Base-by-base conservation (phyloP, 345 rosid genomes). In the Rhizophora apiculata region DNA sequence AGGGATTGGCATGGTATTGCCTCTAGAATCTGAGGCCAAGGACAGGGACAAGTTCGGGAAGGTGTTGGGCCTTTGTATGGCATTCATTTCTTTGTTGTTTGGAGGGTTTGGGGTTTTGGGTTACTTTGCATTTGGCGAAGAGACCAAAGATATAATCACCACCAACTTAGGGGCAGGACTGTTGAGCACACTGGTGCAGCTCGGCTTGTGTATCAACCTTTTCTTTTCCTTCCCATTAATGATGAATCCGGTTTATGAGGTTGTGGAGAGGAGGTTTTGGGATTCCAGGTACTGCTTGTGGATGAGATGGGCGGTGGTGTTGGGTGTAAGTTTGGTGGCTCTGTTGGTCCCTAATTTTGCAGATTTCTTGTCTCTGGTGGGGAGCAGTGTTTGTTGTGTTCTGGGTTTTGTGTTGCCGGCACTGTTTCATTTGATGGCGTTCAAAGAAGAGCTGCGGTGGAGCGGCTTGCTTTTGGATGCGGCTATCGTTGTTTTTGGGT, bases 171-270 rank as follows among this genome's bases (percentile, higher is more conserved):
- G 91, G n/a, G 20, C 68, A 27, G 96, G 96, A 43, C n/a, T 83
- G 56, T 51, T 86, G 49, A 86, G 90, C 82, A 76, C 68, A 10
- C 65, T 89, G 64, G 92, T 89, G 66, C 83, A 85, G 73, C 63
- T 86, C 22, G 89, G 92, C 20, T 68, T 89, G 30, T 81, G 90
- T 8, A 74, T 87, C 68, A 89, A 89, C 78, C 80, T 89, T 59
- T 89, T 89, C 76, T 78, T 89, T 56, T 75, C 88, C 0, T 87
- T 89, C 67, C 96, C 96, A 2, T 67, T 89, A 73, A 87, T 89
- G 96, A 89, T 89, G 96, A 89, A 87, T 58, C 96, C 96, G 4
- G 96, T 89, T 31, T 89, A 86, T 32, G 96, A 89, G 76, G 82
- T 86, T 10, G 74, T 75, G 1, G 96, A 89, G 77, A 75, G 96